These are phyloP conservation scores for Raffaelea albimanens DNA, from an alignment of 2,329 filamentous ascomycete species.

Conservation along the genomic window DNA sequence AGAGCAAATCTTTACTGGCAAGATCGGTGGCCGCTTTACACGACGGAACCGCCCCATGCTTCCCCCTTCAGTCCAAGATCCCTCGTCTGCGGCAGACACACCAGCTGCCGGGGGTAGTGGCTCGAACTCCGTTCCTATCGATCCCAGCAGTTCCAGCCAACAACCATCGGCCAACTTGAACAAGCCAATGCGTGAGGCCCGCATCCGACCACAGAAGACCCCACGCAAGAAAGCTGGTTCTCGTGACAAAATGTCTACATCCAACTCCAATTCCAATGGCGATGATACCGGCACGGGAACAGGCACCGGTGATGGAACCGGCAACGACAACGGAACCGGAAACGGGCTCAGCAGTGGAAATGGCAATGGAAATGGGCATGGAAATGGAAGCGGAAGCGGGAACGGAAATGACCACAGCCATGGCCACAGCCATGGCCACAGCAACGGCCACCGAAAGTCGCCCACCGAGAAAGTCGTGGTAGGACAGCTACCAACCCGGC, in stretches of 20 bases:
- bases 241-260: conserved; percentile 32
- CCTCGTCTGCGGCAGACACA: background rate
- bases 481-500: conserved; percentile 69
- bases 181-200: conserved; percentile 38
- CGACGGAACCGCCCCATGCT: conserved; percentile 15
- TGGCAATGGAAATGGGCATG: conserved; percentile 27
- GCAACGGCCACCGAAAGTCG: conserved; percentile 17
- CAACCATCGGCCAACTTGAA: too few species aligned
- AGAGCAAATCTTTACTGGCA: conserved; percentile 76
- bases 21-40: conserved; percentile 35
- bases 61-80: background rate
- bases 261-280: conserved; percentile 38
- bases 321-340: conserved; percentile 12
- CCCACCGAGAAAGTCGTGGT: conserved; percentile 16
- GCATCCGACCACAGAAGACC: conserved; percentile 28
- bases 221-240: conserved; percentile 30
- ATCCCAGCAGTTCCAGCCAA: background rate
- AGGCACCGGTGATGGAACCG: conserved; percentile 15
- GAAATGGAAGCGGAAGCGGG: conserved; percentile 1
- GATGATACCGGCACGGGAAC: conserved; percentile 23
- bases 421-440: conserved; percentile 14
- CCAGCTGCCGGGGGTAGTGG: background rate
- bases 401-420: conserved; percentile 3
- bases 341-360: conserved; percentile 3
- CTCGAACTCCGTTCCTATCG: background rate